Evolutionary conservation across 139 green algal genomes (phyloP).

Genomic region (Coelastrella sp.): DNA sequence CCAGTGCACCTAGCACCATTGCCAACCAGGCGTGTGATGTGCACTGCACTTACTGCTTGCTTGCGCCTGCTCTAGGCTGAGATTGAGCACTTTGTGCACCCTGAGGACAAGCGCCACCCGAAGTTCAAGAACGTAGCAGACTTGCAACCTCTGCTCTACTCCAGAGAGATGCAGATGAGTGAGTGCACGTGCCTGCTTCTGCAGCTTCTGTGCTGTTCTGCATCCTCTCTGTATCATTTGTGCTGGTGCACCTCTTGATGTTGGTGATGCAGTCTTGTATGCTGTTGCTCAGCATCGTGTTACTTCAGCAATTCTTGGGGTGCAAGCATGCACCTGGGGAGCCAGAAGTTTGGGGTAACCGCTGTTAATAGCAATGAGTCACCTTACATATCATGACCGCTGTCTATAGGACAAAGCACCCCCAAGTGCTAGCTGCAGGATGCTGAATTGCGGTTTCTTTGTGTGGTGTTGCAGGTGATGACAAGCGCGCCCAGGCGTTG

Average conservation of each 20-base stretch:
- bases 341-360: too few relatives aligned
- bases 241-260: not conserved
- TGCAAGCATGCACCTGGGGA: too few relatives aligned
- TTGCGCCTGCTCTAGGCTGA: conserved; percentile 77
- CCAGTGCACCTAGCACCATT: too few relatives aligned
- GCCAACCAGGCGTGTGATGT: not conserved
- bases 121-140: conserved; percentile 90
- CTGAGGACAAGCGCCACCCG: conserved; percentile 93
- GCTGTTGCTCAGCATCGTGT: not conserved
- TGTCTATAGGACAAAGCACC: too few relatives aligned
- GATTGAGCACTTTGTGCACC: conserved; percentile 99
- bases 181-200: not conserved
- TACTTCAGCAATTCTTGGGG: not conserved
- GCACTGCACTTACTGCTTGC: not conserved
- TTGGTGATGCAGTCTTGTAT: not conserved
- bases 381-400: too few relatives aligned
- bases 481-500: conserved; percentile 88
- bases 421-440: not conserved
- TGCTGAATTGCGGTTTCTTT: not conserved
- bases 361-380: too few relatives aligned
- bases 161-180: conserved; percentile 81
- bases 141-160: conserved; percentile 92
- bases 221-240: too few relatives aligned
- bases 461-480: conserved; percentile 61
- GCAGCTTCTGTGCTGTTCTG: not conserved